These are phyloP conservation scores for Aspergillus japonicus DNA, from an alignment of 2,329 filamentous ascomycete species.

Conservation along the genomic window DNA sequence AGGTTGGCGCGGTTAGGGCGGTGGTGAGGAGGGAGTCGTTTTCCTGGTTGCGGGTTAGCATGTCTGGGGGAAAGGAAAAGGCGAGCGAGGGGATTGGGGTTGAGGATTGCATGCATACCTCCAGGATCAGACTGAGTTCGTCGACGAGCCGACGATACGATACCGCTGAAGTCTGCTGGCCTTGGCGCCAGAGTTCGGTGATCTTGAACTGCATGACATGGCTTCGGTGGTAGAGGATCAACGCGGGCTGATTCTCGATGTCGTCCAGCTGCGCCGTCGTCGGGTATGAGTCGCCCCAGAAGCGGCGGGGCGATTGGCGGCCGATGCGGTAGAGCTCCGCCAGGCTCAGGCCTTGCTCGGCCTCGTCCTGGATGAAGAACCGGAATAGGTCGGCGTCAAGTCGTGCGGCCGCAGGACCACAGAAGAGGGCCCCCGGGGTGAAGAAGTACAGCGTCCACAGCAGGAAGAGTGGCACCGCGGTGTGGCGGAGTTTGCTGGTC, in stretches of 20 bases:
- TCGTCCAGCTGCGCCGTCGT: conserved; percentile 27
- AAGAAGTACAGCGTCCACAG: conserved; percentile 31
- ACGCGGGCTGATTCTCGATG: conserved; percentile 25
- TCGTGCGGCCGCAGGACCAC: conserved; percentile 15
- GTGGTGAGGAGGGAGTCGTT: conserved; percentile 22
- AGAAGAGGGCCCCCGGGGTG: conserved; percentile 24
- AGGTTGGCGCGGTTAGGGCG: conserved; percentile 19
- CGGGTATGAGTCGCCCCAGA: conserved; percentile 28
- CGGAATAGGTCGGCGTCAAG: conserved; percentile 23
- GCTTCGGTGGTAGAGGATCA: conserved; percentile 25
- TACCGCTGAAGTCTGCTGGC: conserved; percentile 1
- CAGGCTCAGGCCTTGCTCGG: conserved; percentile 15
- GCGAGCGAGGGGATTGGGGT: no score
- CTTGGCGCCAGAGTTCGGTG: conserved; percentile 22
- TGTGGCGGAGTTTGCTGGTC: conserved; percentile 17
- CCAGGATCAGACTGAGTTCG: conserved; percentile 20
- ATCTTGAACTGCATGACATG: conserved; percentile 29
- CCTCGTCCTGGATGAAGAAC: conserved; percentile 22
- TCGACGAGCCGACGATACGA: conserved; percentile 20
- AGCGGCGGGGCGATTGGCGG: conserved; percentile 26
- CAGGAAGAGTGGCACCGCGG: conserved; percentile 27
- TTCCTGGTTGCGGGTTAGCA: conserved; percentile 17
- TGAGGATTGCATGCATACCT: conserved; percentile 15
- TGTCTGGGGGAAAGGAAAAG: neutral
- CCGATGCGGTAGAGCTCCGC: conserved; percentile 26